Conservation (phyloP, 306 rosid species). For the Abrus precatorius region DNA sequence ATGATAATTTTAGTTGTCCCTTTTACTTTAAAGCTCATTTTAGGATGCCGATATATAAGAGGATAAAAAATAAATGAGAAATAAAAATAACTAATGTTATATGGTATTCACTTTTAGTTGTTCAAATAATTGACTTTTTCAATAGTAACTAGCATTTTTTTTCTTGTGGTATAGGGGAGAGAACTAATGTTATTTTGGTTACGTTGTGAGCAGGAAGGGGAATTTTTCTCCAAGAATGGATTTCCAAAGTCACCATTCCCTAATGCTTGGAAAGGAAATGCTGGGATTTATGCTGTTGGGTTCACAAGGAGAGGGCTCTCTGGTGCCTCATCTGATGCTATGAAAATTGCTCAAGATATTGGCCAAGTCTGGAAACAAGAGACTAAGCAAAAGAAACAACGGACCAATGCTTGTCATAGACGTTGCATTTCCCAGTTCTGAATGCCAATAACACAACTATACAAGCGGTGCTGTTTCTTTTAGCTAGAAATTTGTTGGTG, state of each 20-base stretch:
- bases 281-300: constrained; percentile 93
- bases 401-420: constrained; percentile 68
- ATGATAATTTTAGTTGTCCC: too few relatives aligned
- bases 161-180: neutral
- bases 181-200: constrained; percentile 51
- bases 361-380: constrained; percentile 79
- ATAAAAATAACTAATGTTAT: too few relatives aligned
- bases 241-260: constrained; percentile 84
- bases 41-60: too few relatives aligned
- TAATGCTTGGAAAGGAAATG: constrained; percentile 89
- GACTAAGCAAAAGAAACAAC: constrained; percentile 67
- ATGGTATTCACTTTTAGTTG: too few relatives aligned
- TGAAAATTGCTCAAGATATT: constrained; percentile 80
- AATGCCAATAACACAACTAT: constrained; percentile 15
- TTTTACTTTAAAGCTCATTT: too few relatives aligned
- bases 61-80: too few relatives aligned
- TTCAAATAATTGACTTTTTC: neutral
- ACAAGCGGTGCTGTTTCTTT: constrained; percentile 38
- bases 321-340: constrained; percentile 86
- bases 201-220: constrained; percentile 71
- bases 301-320: constrained; percentile 93
- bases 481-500: constrained; percentile 50
- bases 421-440: constrained; percentile 89
- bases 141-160: neutral
- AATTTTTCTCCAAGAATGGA: constrained; percentile 83